Percentiles rank a stretch among this genome's conserved stretches.
phyloP scores from a whole-genome alignment of 2,329 filamentous ascomycete genomes.

The Fusarium drepaniforme region DNA sequence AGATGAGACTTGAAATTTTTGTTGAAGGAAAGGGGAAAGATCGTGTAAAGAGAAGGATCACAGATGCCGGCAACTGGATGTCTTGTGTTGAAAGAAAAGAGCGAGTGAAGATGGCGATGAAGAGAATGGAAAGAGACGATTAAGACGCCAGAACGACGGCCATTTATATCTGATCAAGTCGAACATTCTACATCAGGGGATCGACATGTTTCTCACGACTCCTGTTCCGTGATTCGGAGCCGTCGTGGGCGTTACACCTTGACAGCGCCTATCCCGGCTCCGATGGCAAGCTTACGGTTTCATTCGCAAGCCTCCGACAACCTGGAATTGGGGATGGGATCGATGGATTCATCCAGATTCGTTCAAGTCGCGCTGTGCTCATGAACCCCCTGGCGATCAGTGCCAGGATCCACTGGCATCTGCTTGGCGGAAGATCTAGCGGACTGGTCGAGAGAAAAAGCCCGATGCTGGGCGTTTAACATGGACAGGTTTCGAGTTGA shows the following conservation, averaged over 20 bases:
- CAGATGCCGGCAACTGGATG: slow-evolving; percentile 47
- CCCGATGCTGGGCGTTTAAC: slow-evolving; percentile 21
- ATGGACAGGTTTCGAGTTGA: slow-evolving; percentile 39
- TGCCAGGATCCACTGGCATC: slow-evolving; percentile 26
- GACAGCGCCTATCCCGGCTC: slow-evolving; percentile 30
- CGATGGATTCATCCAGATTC: slow-evolving; percentile 19
- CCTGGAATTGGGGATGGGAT: slow-evolving; percentile 23
- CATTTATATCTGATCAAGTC: slow-evolving; percentile 35
- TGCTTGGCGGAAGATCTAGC: slow-evolving; percentile 43
- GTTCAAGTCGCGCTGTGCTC: not conserved
- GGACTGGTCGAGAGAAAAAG: slow-evolving; percentile 10
- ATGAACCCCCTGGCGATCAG: slow-evolving; percentile 36
- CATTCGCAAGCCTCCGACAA: slow-evolving; percentile 34
- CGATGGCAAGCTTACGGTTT: slow-evolving; percentile 38
- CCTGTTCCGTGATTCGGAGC: slow-evolving; percentile 22
- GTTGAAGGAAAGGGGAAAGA: slow-evolving; percentile 21
- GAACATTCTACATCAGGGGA: slow-evolving; percentile 17
- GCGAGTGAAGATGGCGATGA: slow-evolving; percentile 38
- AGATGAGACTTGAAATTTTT: slow-evolving; percentile 15
- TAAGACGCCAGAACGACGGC: slow-evolving; percentile 12
- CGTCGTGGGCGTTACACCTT: slow-evolving; percentile 26
- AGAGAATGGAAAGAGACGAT: slow-evolving; percentile 24
- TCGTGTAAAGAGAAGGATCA: slow-evolving; percentile 39
- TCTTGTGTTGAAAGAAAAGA: slow-evolving; percentile 40
- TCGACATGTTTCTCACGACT: slow-evolving; percentile 15